phyloP scores from a whole-genome alignment of 177 flowering plant species.

The Tripterygium wilfordii region DNA sequence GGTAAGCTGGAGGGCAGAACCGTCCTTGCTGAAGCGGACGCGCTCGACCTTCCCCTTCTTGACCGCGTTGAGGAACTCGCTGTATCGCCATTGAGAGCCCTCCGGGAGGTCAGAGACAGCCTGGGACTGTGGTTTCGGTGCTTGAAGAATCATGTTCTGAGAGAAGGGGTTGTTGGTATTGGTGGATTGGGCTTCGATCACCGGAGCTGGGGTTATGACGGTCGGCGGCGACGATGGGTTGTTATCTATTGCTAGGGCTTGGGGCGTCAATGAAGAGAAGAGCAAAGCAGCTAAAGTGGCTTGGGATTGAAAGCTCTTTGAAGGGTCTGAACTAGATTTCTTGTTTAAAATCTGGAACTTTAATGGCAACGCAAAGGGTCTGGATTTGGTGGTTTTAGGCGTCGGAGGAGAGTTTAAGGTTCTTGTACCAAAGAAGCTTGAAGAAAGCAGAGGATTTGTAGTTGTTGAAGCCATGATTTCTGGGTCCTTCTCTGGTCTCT shows the following conservation, averaged over 20 bases:
- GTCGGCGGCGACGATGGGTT: slow-evolving; percentile 17
- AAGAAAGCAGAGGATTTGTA: slow-evolving; percentile 25
- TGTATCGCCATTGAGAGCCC: slow-evolving; percentile 87
- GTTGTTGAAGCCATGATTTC: slow-evolving; percentile 23
- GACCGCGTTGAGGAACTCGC: slow-evolving; percentile 91
- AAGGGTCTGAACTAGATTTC: slow-evolving; percentile 5
- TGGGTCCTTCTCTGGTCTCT: neutral
- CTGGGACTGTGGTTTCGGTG: slow-evolving; percentile 68
- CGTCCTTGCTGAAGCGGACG: slow-evolving; percentile 90
- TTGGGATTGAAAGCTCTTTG: slow-evolving; percentile 20
- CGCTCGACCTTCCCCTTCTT: slow-evolving; percentile 94
- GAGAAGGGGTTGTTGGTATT: slow-evolving; percentile 38
- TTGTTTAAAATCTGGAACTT: slow-evolving; percentile 13
- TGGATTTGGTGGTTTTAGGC: slow-evolving; percentile 30
- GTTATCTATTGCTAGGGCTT: slow-evolving; percentile 54
- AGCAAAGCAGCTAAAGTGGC: slow-evolving; percentile 60
- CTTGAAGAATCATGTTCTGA: slow-evolving; percentile 51
- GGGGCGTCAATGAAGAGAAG: slow-evolving; percentile 43
- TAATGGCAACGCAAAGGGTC: no score
- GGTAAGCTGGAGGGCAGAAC: slow-evolving; percentile 75
- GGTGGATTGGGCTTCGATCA: slow-evolving; percentile 46
- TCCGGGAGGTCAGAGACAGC: slow-evolving; percentile 76
- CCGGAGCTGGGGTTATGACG: no score
- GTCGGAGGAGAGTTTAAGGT: slow-evolving; percentile 29
- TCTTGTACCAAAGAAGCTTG: slow-evolving; percentile 23